Conservation (phyloP, 306 rosid species). For the Erythrophleum fordii region DNA sequence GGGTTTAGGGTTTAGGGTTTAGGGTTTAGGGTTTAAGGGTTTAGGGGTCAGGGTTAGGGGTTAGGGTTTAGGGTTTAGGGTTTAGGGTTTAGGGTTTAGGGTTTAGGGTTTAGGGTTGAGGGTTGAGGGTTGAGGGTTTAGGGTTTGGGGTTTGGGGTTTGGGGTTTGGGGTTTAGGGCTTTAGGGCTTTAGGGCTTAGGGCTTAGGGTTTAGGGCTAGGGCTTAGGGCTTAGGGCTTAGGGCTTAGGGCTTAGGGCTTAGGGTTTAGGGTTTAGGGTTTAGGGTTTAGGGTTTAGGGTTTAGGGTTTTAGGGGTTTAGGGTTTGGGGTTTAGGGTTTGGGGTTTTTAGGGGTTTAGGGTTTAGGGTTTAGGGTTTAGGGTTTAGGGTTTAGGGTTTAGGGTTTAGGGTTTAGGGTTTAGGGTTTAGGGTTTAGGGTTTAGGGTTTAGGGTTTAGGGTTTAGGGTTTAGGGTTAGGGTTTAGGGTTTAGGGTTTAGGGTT, state of each 20-base stretch:
- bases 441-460: background rate
- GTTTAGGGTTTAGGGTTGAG: background rate
- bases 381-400: background rate
- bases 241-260: background rate
- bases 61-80: background rate
- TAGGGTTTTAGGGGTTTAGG: background rate
- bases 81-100: background rate
- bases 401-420: background rate
- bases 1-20: background rate
- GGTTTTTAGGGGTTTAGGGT: background rate
- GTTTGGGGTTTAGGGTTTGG: background rate
- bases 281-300: background rate
- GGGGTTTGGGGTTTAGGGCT: background rate
- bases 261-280: background rate
- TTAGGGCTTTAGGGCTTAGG: background rate
- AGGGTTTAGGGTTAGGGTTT: background rate
- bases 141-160: background rate
- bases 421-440: background rate
- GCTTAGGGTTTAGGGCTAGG: background rate
- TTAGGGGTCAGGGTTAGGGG: background rate
- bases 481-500: background rate
- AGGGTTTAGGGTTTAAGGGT: background rate
- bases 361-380: background rate
- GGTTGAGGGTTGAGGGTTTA: background rate
- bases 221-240: background rate